Evolutionary conservation across 2,329 filamentous ascomycete genomes (phyloP), one percentile per base, ranked within the genome.

Genomic region (Pseudodiploospora longispora): DNA sequence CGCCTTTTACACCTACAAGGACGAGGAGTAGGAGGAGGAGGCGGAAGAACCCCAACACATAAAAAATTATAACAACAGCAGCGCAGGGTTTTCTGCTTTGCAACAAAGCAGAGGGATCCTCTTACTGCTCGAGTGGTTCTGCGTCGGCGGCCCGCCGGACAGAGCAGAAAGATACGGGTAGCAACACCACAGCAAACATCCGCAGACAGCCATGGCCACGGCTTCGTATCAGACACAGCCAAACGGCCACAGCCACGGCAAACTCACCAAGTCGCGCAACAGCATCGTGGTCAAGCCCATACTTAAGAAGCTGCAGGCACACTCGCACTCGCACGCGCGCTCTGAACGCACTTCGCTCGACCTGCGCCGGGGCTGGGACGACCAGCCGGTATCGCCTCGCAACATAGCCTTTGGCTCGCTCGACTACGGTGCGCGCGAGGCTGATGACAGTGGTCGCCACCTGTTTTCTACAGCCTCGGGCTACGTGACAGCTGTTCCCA

Each of bases 291-390:
- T 79, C 50, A 82, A 80, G 61, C 79, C 79, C 7, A 81, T 82
- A 37, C 63, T 83, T 42, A 80, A 80, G 60, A 82, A 80, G 58
- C 58, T 75, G 47, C 63, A 65, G 42, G 58, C 61, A 8, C 19
- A 19, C 19, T 19, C 19, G 19, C 52, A 52, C 34, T 40, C 43
- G 36, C 44, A 47, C 44, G 40, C 45, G 7, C 68, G 73, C 40
- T 79, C 75, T 52, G 76, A 80, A 51, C 80, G 80, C 65, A 80
- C 71, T 55, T 82, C 79, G 38, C 61, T 82, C 47, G 80, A 83
- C 53, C 60, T 83, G 49, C 75, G 82, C 57, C 72, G 78, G 37
- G 68, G 70, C 19, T 78, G 76, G 70, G 73, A 77, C 36, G 76
- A 81, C 47, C 75, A 78, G 53, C 56, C 55, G 30, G 49, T 51